Percentiles rank a stretch among this genome's conserved stretches.
Conservation (phyloP, 2,329 filamentous ascomycete species). For the Trichoderma cornu-damae region DNA sequence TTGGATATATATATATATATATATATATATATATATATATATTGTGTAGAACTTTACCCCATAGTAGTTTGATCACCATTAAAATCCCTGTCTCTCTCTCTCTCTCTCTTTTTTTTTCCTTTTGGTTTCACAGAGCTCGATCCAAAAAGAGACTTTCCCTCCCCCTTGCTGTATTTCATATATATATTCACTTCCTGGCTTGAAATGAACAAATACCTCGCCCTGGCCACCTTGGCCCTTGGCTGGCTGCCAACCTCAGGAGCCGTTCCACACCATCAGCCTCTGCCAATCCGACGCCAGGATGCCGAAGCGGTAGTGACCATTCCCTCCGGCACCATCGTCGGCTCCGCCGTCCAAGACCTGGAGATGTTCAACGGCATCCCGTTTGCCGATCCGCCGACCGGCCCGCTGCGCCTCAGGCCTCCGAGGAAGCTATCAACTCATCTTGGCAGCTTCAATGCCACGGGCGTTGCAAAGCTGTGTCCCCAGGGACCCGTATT, state of each 20-base stretch:
- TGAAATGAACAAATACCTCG: not conserved
- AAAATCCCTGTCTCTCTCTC: no score
- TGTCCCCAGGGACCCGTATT: constrained; percentile 45
- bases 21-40: no score
- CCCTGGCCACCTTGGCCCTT: not conserved
- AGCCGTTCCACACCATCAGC: not conserved
- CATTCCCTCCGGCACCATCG: constrained; percentile 10
- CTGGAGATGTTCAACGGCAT: constrained; percentile 66
- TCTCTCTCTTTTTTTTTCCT: no score
- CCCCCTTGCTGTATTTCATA: no score
- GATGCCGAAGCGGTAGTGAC: not conserved
- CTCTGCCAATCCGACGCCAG: not conserved
- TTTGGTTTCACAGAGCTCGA: no score
- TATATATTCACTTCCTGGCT: no score
- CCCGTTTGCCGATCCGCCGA: constrained; percentile 53
- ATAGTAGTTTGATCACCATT: no score
- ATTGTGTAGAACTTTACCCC: no score
- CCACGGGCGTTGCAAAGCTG: constrained; percentile 49
- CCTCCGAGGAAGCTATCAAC: constrained; percentile 53
- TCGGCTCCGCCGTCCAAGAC: constrained; percentile 16
- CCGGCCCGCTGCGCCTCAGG: constrained; percentile 57
- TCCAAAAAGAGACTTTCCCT: no score
- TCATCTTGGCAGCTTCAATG: constrained; percentile 53
- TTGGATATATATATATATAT: no score
- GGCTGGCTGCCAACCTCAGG: not conserved